Evolutionary conservation across 2,329 filamentous ascomycete species (phyloP).

Genomic region (Hymenoscyphus salicellus): DNA sequence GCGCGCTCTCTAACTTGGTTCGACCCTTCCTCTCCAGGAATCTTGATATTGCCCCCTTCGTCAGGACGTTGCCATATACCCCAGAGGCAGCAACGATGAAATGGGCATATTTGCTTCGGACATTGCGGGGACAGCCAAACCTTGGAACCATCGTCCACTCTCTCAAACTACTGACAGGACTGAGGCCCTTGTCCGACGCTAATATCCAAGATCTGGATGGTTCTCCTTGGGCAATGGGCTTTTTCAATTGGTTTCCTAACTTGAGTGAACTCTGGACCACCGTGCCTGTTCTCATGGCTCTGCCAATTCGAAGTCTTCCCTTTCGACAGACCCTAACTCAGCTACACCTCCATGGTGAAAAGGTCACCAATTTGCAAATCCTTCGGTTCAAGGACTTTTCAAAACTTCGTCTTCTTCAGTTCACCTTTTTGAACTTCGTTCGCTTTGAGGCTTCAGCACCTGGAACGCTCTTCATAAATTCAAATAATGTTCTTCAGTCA

Average conservation of each 20-base stretch:
- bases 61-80: background rate
- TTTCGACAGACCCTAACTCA: background rate
- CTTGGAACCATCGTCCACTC: background rate
- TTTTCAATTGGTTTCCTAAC: background rate
- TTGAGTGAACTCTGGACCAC: background rate
- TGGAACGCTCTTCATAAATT: background rate
- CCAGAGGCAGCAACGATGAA: background rate
- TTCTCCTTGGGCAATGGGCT: background rate
- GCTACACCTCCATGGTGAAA: background rate
- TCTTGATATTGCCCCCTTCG: background rate
- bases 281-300: background rate
- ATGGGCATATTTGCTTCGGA: background rate
- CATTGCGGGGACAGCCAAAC: background rate
- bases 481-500: background rate
- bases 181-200: background rate
- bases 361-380: background rate
- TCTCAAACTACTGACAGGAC: background rate
- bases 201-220: too few species aligned
- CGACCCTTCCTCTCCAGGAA: background rate
- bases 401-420: background rate
- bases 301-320: background rate
- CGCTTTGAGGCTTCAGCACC: background rate
- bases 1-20: background rate
- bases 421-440: background rate
- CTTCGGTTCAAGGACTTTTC: background rate